Conservation (phyloP, 1,139 yeast species). For the Zygosaccharomyces sapae region DNA sequence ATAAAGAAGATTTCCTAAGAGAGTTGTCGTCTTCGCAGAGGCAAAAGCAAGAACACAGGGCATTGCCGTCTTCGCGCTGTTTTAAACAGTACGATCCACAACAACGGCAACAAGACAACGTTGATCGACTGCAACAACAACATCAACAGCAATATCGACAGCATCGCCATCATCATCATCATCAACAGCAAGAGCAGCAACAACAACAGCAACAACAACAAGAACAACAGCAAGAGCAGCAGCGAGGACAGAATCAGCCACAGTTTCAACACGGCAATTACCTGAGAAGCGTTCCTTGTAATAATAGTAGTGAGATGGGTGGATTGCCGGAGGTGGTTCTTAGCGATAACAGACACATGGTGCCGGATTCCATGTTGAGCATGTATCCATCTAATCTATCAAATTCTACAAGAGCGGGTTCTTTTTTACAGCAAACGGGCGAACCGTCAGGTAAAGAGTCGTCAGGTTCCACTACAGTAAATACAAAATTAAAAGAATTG, state of each 20-base stretch:
- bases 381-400: conserved; percentile 54
- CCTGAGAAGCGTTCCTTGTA: conserved; percentile 21
- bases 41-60: conserved; percentile 7
- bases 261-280: not conserved
- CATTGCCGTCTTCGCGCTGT: conserved; percentile 3
- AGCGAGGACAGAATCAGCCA: conserved; percentile 7
- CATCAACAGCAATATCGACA: no score
- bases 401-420: conserved; percentile 40
- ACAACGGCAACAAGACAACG: not conserved
- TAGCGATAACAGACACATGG: conserved; percentile 84
- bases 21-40: conserved; percentile 13
- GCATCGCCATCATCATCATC: conserved; percentile 14
- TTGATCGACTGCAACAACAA: no score
- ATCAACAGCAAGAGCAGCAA: not conserved
- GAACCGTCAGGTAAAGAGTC: conserved; percentile 15
- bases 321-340: conserved; percentile 74
- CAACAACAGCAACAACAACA: no score
- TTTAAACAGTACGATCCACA: not conserved
- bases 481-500: conserved; percentile 59
- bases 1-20: conserved; percentile 26
- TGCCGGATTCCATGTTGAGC: conserved; percentile 72
- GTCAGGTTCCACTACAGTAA: conserved; percentile 62
- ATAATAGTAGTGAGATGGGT: conserved; percentile 21
- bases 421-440: conserved; percentile 20
- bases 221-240: conserved; percentile 6